Base-by-base conservation (phyloP, 2,329 filamentous ascomycete species). In the Bimuria novae-zelandiae region DNA sequence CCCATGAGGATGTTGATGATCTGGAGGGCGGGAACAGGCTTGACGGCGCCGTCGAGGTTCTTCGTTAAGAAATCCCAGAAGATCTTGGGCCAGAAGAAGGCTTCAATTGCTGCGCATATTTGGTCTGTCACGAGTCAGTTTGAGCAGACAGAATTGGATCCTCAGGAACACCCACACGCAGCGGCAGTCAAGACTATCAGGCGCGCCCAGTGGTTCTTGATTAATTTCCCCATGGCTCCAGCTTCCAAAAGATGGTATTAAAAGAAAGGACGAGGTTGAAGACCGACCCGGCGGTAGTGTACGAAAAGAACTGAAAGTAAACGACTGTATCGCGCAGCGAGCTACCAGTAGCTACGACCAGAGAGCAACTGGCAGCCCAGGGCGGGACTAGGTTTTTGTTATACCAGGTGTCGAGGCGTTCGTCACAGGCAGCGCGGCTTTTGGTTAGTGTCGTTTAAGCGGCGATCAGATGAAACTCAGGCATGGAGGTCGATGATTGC, bases 191-290 rank as follows among this genome's bases (percentile, higher is more conserved):
- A 80, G 76, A 96, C 84, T 71, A 99, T 94, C 69, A 99, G 87
- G 56, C 94, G 89, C 64, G 92, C 94, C 91, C 91, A 96, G 81
- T 99, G 94, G 80, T 97, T 97, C 84, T 99, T 99, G 80, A 99
- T 97, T 72, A 99, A 87, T 78, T 89, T 94, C 76, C 94, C 94
- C 94, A 99, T 99, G 62, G 57, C 49, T 53, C 43, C 49, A 46
- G 41, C 7, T 14, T 23, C 8, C n/a, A 56, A 62, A 59, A 49
- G 53, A 59, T 50, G 40, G 52, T 55, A 56, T 59, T 61, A 56
- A 63, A 60, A 55, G 56, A 61, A 54, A 59, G 61, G 55, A 62
- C 57, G 56, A 61, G 58, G 54, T 51, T 39, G 52, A 64, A 49
- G 55, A 65, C 63, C 63, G 61, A 63, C 60, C 61, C 61, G 55